Base-by-base conservation (phyloP, 1,284 basidiomycete genomes). In the Volvariella volvacea region DNA sequence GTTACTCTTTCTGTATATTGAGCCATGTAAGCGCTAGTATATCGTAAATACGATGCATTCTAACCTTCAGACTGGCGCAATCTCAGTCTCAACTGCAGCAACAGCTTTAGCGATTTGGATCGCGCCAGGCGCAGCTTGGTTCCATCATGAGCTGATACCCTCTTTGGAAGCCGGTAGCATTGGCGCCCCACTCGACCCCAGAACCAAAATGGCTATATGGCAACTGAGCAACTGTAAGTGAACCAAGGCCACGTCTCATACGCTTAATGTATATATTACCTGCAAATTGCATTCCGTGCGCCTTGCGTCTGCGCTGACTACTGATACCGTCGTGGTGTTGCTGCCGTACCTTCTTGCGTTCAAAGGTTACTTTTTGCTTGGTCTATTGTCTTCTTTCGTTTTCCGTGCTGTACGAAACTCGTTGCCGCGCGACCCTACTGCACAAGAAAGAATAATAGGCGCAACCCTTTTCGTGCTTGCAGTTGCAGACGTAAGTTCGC, bases 361-460 rank as follows among this genome's bases (percentile, higher is more conserved):
- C 6, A 3, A 44, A 88, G 85, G 83, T 51, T 88, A 86, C 55
- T 62, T 87, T 48, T 65, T 88, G 2, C 64, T 88, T 3, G 77
- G 76, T 12, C 60, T 87, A 49, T 70, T 86, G 41, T 83, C 83
- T 4, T 77, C 79, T 2, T 57, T 87, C 22, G 83, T 83, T 2
- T 84, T 88, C 55, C 76, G 85, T 28, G 81, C 83, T 1, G 70
- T 84, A 34, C 66, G 82, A 42, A 78, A 85, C 52, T 67, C 80
- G 1, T 58, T 88, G 7, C 73, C 73, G 0, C 56, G 73, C 42
- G 74, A 86, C 54, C 76, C 74, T 4, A 68, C 63, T 31, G 76
- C 78, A 0, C 85, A 88, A 57, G 85, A 88, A 56, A 74, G 76
- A 41, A 79, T 88, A 42, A 54, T 88, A 8, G 82, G 82, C 4